Conservation (phyloP, 2,329 filamentous ascomycete species). For the Aspergillus hiratsukae region DNA sequence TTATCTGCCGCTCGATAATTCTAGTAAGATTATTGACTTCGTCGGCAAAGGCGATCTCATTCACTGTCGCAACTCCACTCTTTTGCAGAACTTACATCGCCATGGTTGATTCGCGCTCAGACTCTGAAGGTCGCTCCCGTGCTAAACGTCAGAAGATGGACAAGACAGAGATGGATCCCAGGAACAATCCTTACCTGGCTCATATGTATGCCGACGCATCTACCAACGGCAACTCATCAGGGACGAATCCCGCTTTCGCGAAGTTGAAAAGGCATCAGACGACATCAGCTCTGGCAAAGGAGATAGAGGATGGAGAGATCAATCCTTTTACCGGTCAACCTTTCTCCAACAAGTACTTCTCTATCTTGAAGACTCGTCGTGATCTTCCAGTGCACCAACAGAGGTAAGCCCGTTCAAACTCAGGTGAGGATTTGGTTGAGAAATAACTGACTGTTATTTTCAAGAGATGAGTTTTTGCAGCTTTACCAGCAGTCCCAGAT, state of each 20-base stretch:
- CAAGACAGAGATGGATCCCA: conserved; percentile 47
- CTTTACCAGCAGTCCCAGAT: conserved; percentile 94
- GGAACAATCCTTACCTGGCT: conserved; percentile 81
- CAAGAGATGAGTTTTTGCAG: conserved; percentile 82
- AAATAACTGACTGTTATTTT: conserved; percentile 5
- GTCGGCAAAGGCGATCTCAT: conserved; percentile 2
- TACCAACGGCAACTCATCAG: conserved; percentile 24
- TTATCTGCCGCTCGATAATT: conserved; percentile 4
- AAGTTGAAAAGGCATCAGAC: conserved; percentile 73
- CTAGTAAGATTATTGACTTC: conserved; percentile 18
- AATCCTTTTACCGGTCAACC: conserved; percentile 81
- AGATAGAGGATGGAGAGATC: conserved; percentile 71
- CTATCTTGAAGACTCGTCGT: conserved; percentile 77
- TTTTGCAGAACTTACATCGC: conserved; percentile 12
- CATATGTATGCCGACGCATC: conserved; percentile 68
- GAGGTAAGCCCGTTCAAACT: conserved; percentile 51
- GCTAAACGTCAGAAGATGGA: conserved; percentile 54
- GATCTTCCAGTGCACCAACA: conserved; percentile 90
- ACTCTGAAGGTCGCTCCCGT: conserved; percentile 46
- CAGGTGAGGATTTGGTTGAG: not conserved
- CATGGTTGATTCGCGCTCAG: conserved; percentile 57
- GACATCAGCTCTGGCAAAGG: conserved; percentile 67
- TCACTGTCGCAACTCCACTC: conserved; percentile 9
- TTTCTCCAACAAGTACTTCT: conserved; percentile 81
- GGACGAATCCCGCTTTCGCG: conserved; percentile 51